Evolutionary conservation across 768 basidiomycete genomes (phyloP).

Genomic region (Lepiota brunneoincarnata): DNA sequence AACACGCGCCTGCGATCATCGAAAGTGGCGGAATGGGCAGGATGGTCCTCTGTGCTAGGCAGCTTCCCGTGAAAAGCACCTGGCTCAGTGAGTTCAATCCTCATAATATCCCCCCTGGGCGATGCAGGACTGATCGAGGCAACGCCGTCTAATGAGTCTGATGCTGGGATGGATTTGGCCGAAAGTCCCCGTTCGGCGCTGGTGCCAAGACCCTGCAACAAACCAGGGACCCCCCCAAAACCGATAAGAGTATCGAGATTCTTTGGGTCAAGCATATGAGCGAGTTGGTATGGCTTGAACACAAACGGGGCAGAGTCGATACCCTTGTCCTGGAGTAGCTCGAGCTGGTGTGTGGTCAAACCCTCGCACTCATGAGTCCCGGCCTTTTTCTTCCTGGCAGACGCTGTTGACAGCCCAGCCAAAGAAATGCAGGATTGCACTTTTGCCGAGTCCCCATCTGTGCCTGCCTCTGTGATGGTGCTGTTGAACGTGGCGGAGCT

Average conservation of each 20-base stretch:
- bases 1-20: slow-evolving; percentile 67
- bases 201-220: slow-evolving; percentile 77
- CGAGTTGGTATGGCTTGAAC: slow-evolving; percentile 73
- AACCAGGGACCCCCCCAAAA: slow-evolving; percentile 67
- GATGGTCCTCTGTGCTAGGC: slow-evolving; percentile 17
- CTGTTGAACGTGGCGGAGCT: slow-evolving; percentile 56
- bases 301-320: slow-evolving; percentile 69
- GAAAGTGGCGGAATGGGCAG: slow-evolving; percentile 38
- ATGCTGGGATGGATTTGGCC: slow-evolving; percentile 12
- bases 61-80: slow-evolving; percentile 25
- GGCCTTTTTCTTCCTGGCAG: slow-evolving; percentile 22
- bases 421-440: slow-evolving; percentile 39
- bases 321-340: slow-evolving; percentile 35
- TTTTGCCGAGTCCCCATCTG: slow-evolving; percentile 35
- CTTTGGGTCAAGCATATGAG: slow-evolving; percentile 89
- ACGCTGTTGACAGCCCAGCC: no score
- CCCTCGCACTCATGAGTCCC: slow-evolving; percentile 23
- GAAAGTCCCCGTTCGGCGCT: slow-evolving; percentile 48
- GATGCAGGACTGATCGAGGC: slow-evolving; percentile 4
- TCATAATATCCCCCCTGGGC: slow-evolving; percentile 18
- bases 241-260: slow-evolving; percentile 58
- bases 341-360: slow-evolving; percentile 30
- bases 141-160: slow-evolving; percentile 1
- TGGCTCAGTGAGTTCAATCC: slow-evolving; percentile 39
- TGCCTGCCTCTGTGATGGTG: slow-evolving; percentile 46